Percentiles rank a stretch among this genome's conserved stretches.
Conservation (phyloP, 1,284 basidiomycete genomes). For the Microbotryomycetes sp. region DNA sequence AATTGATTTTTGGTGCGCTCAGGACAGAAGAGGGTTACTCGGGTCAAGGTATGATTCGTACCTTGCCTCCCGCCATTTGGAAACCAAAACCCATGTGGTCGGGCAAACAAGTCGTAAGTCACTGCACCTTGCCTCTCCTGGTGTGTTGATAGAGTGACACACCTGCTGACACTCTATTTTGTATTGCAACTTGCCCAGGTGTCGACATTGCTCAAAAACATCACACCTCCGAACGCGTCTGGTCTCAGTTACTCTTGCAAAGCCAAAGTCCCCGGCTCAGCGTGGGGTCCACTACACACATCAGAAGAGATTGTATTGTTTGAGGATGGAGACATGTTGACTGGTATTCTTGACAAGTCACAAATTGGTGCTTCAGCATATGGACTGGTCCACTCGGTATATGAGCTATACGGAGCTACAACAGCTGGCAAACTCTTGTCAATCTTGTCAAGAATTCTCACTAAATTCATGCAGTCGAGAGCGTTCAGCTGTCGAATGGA, state of each 20-base stretch:
- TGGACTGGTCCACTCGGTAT: conserved; percentile 96
- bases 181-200: conserved; percentile 51
- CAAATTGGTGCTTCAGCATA: conserved; percentile 95
- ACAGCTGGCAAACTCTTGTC: conserved; percentile 86
- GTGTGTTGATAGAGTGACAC: conserved; percentile 2
- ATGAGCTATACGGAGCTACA: conserved; percentile 92
- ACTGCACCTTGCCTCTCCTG: too few relatives aligned
- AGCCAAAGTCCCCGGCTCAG: conserved; percentile 73
- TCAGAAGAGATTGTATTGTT: conserved; percentile 81
- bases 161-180: not conserved
- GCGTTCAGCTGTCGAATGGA: conserved; percentile 99
- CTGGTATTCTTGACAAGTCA: conserved; percentile 92
- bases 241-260: conserved; percentile 82
- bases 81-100: conserved; percentile 90
- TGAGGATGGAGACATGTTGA: conserved; percentile 85
- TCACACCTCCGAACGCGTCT: conserved; percentile 72
- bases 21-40: conserved; percentile 76
- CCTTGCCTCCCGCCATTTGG: conserved; percentile 85
- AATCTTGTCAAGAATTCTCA: conserved; percentile 87
- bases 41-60: conserved; percentile 62
- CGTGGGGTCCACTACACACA: conserved; percentile 58
- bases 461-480: conserved; percentile 92
- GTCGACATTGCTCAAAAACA: conserved; percentile 84
- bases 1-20: conserved; percentile 91
- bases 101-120: conserved; percentile 90